A percentile compares a stretch with the other conserved stretches of the same genome.
These are phyloP conservation scores for Hansenula anomala DNA, from an alignment of 1,139 yeast species.

Conservation along the genomic window DNA sequence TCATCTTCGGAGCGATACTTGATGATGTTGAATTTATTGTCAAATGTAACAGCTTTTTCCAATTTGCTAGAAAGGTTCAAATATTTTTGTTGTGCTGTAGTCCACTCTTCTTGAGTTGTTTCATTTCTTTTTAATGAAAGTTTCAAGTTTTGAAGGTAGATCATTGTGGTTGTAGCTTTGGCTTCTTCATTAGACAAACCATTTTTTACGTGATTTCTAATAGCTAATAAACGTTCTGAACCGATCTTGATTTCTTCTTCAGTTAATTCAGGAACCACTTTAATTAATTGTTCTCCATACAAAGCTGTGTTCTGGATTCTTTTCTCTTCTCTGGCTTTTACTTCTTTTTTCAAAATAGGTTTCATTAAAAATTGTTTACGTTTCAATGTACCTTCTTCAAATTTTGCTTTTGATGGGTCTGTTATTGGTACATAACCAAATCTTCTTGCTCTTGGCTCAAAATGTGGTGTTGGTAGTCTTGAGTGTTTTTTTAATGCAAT, in stretches of 20 bases:
- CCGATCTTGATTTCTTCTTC: constrained; percentile 36
- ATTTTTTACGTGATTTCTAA: constrained; percentile 45
- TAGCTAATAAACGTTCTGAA: constrained; percentile 45
- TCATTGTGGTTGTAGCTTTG: constrained; percentile 49
- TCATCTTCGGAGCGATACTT: constrained; percentile 33
- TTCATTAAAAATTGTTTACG: constrained; percentile 54
- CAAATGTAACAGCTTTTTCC: constrained; percentile 32
- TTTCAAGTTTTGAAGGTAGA: constrained; percentile 42
- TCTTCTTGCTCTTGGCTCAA: constrained; percentile 79
- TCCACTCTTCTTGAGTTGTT: constrained; percentile 30
- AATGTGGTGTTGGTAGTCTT: constrained; percentile 81
- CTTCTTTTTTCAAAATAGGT: constrained; percentile 40
- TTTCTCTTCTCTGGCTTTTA: constrained; percentile 34
- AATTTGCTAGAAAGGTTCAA: constrained; percentile 22
- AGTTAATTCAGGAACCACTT: constrained; percentile 27
- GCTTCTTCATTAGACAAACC: constrained; percentile 54
- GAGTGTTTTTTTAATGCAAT: constrained; percentile 65
- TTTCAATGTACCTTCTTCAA: constrained; percentile 40
- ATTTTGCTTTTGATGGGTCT: constrained; percentile 45
- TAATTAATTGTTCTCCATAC: constrained; percentile 22
- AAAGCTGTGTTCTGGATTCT: constrained; percentile 28
- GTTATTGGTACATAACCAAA: constrained; percentile 64
- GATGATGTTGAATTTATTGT: constrained; percentile 32
- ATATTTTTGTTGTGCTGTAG: constrained; percentile 25
- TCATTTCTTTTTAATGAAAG: constrained; percentile 39